phyloP scores from a whole-genome alignment of 1,284 basidiomycete genomes.

The Gomphus bonarii region DNA sequence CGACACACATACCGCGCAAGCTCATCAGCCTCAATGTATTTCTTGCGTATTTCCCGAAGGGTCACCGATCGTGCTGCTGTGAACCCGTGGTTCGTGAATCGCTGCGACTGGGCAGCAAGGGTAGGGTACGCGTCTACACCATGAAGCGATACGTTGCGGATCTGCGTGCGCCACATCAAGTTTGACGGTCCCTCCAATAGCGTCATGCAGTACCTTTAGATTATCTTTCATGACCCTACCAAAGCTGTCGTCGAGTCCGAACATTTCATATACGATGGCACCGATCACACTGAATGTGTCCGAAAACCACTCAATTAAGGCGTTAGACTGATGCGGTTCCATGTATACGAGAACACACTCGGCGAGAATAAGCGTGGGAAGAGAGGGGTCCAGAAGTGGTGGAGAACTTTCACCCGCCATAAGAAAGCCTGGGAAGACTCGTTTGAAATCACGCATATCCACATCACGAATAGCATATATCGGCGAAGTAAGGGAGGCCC shows the following conservation, averaged over 20 bases:
- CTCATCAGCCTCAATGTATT: slow-evolving; percentile 45
- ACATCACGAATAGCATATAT: slow-evolving; percentile 7
- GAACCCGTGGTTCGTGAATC: slow-evolving; percentile 57
- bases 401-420: slow-evolving; percentile 14
- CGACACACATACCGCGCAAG: slow-evolving; percentile 40
- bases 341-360: slow-evolving; percentile 95
- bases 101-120: slow-evolving; percentile 42
- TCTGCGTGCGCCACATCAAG: slow-evolving; percentile 30
- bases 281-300: slow-evolving; percentile 43
- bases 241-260: slow-evolving; percentile 73
- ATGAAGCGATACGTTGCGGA: slow-evolving; percentile 64
- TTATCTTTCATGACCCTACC: slow-evolving; percentile 84
- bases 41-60: slow-evolving; percentile 55
- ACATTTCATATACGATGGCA: slow-evolving; percentile 83
- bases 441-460: slow-evolving; percentile 5
- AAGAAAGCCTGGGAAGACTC: background rate
- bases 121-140: slow-evolving; percentile 58
- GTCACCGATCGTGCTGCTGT: slow-evolving; percentile 43
- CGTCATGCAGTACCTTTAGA: slow-evolving; percentile 43
- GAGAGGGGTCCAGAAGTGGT: slow-evolving; percentile 44
- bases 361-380: slow-evolving; percentile 77
- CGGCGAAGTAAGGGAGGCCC: background rate
- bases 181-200: background rate
- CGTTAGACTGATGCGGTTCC: slow-evolving; percentile 43
- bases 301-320: slow-evolving; percentile 69